phyloP scores from a whole-genome alignment of 1,284 basidiomycete species.

The Boletellus deceptivus region DNA sequence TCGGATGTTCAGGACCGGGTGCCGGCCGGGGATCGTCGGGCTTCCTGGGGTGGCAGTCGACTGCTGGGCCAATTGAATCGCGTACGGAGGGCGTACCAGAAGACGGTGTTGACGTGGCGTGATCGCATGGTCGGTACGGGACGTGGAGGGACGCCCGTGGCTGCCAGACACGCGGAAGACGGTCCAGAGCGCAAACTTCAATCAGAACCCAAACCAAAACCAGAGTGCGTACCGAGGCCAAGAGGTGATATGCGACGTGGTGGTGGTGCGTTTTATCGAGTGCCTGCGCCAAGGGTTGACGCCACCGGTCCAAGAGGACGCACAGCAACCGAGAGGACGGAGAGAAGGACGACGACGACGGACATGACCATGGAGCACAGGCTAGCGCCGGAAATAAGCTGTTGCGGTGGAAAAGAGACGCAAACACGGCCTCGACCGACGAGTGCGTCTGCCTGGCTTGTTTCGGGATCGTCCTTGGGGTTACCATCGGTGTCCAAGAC shows the following conservation, averaged over 20 bases:
- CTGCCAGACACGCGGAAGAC: no score
- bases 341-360: neutral
- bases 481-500: slow-evolving; percentile 8
- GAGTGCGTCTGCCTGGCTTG: neutral
- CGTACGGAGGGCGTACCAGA: neutral
- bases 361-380: neutral
- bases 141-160: neutral
- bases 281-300: slow-evolving; percentile 12
- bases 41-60: neutral
- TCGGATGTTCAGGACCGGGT: neutral
- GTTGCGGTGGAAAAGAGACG: neutral
- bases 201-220: neutral
- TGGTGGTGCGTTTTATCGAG: neutral
- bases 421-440: neutral
- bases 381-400: neutral
- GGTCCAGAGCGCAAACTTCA: no score
- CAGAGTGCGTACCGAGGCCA: neutral
- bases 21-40: neutral
- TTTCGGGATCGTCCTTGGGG: neutral
- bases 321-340: no score
- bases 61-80: no score
- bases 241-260: neutral
- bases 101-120: slow-evolving; percentile 11
- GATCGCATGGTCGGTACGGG: neutral
- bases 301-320: slow-evolving; percentile 11